Base-by-base conservation (phyloP, 2,329 filamentous ascomycete genomes). In the Neonectria neomacrospora region DNA sequence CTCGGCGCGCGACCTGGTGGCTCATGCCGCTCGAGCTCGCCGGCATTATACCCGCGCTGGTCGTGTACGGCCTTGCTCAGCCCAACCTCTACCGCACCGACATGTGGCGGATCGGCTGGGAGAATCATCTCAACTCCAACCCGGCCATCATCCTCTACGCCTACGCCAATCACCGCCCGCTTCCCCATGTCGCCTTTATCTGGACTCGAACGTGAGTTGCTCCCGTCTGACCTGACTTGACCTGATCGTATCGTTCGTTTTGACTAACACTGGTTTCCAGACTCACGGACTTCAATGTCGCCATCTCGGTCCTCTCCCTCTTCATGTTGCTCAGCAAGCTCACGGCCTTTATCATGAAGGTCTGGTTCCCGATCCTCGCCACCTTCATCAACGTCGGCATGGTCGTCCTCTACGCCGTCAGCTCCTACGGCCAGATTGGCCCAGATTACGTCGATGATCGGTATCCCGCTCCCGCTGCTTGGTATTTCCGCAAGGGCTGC, bases 401-500 rank as follows among this genome's bases (percentile, higher is more conserved):
- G 71, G 78, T 86, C 20, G 84, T 80, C 3, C 81, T 94, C 45
- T 94, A 90, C 81, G 79, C 84, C 45, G 84, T 88, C 71, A 90
- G 88, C 77, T 79, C 90, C 63, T 88, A 89, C 76, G 89, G 90
- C 52, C 91, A 94, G 77, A 88, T 90, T 57, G 89, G 90, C 11
- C 89, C 90, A 30, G 92, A 95, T 78, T 87, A 90, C 73, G 86
- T 86, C 67, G 91, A 95, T 76, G 79, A 86, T 6, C 76, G 82
- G 45, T 85, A 89, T 71, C 85, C 85, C 5, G 88, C 89, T 71
- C 82, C 83, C 26, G 83, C 87, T 26, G 85, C 91, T 7, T 95
- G 92, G 92, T 94, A 94, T 76, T 87, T 94, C 70, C 85, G 86
- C 57, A 88, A 91, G 76, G 87, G 86, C 65, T 95, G 92, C 79